Conservation (phyloP, 2,329 filamentous ascomycete species). For the Cladophialophora carrionii region DNA sequence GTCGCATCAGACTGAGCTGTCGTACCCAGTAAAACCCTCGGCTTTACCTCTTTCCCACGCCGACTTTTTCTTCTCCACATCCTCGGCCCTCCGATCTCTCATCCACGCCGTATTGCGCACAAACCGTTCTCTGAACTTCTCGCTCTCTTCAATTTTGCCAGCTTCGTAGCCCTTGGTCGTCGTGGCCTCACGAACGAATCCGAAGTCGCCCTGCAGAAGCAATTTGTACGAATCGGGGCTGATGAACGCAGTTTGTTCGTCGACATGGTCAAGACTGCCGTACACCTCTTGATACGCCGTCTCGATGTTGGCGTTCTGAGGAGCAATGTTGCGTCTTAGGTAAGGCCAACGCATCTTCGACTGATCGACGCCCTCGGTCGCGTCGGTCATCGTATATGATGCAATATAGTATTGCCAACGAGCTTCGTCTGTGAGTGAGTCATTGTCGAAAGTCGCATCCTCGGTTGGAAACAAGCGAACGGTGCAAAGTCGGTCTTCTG, state of each 20-base stretch:
- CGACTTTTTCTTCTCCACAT: conserved; percentile 47
- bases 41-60: conserved; percentile 36
- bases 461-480: conserved; percentile 86
- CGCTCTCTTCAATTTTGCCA: conserved; percentile 49
- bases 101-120: conserved; percentile 58
- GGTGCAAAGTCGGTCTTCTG: conserved; percentile 68
- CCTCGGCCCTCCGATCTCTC: conserved; percentile 53
- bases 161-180: conserved; percentile 39
- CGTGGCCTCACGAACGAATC: conserved; percentile 50
- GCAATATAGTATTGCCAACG: conserved; percentile 96
- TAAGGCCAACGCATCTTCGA: conserved; percentile 69
- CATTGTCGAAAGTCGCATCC: conserved; percentile 75
- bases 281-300: conserved; percentile 62
- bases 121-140: conserved; percentile 57
- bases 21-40: conserved; percentile 31
- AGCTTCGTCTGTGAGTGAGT: conserved; percentile 64
- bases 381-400: conserved; percentile 83
- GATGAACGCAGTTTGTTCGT: conserved; percentile 72
- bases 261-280: conserved; percentile 61
- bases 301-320: conserved; percentile 64
- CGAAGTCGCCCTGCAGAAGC: conserved; percentile 71
- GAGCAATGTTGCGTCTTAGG: conserved; percentile 71
- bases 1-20: neutral
- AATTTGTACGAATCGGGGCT: conserved; percentile 79
- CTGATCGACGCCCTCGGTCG: conserved; percentile 76